Base-by-base conservation (phyloP, 768 basidiomycete genomes). In the Mycena maculata region DNA sequence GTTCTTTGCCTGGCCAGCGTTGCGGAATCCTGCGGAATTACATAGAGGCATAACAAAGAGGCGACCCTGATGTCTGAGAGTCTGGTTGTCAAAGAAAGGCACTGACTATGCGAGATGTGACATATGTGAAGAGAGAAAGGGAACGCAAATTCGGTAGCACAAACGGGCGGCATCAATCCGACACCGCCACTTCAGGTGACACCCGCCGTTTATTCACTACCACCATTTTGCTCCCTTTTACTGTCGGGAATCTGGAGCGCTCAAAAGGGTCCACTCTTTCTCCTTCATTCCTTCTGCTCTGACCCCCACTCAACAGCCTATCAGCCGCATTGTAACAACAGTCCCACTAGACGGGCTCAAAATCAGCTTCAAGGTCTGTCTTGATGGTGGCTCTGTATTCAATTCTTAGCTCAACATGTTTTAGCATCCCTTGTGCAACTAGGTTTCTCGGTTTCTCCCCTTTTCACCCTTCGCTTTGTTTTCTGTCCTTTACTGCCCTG, bases 281-380 rank as follows among this genome's bases (percentile, higher is more conserved):
- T 57, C 68, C 23, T 48, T 73, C 68, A 61, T 50, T n/a, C 70
- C 70, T 66, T 72, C 69, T 52, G 56, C 44, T 62, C 65, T 71
- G 59, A 59, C 74, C 63, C 60, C 45, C 50, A 16, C 57, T 65
- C 65, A 65, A 63, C 59, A 74, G 76, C 76, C 85, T 83, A 80
- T 75, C 78, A 82, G 84, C 86, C 85, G 79, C 82, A 84, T 87
- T 94, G 92, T 94, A 94, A 76, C 89, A 93, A 84, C 91, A 92
- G 82, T 88, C 85, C 86, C 84, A 86, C 84, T 88, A 89, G 88
- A 90, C 65, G 84, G 88, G 87, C 88, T 85, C 84, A 87, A 88
- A 89, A 85, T 86, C 86, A 85, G 86, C 86, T 89, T 83, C 83
- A 87, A 71, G 88, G 90, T 90, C 81, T 58, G 83, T 80, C 63